Percentiles rank a stretch among this genome's conserved stretches.
Conservation (phyloP, 352 stramenopile species). For the Lagenidium giganteum region DNA sequence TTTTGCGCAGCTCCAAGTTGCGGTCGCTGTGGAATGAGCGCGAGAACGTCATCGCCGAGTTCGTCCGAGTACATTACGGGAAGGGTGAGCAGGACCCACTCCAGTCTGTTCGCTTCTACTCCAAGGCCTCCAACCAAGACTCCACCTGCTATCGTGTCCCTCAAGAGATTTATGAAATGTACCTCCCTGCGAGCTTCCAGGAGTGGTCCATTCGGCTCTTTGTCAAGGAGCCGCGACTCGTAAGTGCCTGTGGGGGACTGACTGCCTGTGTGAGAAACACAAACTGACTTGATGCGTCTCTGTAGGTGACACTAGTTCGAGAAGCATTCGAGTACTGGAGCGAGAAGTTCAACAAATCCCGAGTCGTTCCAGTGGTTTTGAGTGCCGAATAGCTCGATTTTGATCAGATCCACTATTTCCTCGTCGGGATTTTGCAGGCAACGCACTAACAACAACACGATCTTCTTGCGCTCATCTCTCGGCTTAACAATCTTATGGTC, state of each 20-base stretch:
- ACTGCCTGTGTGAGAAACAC: not conserved
- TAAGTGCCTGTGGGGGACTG: slow-evolving; percentile 18
- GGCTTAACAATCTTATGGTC: slow-evolving; percentile 25
- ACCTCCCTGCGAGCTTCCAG: slow-evolving; percentile 58
- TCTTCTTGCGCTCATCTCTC: too few relatives aligned
- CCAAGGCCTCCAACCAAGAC: slow-evolving; percentile 44
- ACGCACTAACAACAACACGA: too few relatives aligned
- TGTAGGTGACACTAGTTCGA: slow-evolving; percentile 35
- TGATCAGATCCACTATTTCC: too few relatives aligned
- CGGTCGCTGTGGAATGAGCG: slow-evolving; percentile 28
- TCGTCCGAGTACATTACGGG: slow-evolving; percentile 77
- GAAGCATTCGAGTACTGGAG: slow-evolving; percentile 54
- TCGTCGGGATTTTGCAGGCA: too few relatives aligned
- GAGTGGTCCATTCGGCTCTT: slow-evolving; percentile 70
- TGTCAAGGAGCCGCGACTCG: slow-evolving; percentile 51
- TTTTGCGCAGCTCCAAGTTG: slow-evolving; percentile 37
- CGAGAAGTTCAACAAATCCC: slow-evolving; percentile 41
- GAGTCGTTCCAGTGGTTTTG: slow-evolving; percentile 26
- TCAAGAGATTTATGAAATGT: slow-evolving; percentile 57
- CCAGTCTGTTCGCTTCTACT: slow-evolving; percentile 71
- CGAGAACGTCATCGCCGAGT: slow-evolving; percentile 71
- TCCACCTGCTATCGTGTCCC: slow-evolving; percentile 49
- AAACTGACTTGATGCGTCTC: not conserved
- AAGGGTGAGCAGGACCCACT: slow-evolving; percentile 76
- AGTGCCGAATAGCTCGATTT: slow-evolving; percentile 11